phyloP scores from a whole-genome alignment of 2,329 filamentous ascomycete species.

The Fusarium sp. region DNA sequence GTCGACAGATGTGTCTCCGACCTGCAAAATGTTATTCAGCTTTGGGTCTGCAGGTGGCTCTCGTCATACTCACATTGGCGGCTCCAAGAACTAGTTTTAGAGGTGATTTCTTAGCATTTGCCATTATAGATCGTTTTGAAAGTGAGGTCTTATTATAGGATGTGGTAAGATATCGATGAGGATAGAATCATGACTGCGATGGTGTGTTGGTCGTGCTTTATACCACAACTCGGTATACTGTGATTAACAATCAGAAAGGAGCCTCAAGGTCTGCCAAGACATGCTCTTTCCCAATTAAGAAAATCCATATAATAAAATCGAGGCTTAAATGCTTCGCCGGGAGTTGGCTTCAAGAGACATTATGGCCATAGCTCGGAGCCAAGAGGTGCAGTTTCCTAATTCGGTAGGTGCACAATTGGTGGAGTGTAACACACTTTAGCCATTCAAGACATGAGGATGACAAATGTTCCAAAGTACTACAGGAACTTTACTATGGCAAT shows the following conservation, averaged over 20 bases:
- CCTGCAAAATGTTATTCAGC: conserved; percentile 7
- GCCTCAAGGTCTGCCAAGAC: conserved; percentile 1
- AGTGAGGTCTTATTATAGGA: neutral
- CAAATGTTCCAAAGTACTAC: neutral
- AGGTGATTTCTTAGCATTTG: neutral
- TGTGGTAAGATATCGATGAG: neutral
- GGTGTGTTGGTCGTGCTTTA: neutral
- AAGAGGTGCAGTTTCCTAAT: conserved; percentile 17
- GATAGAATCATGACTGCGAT: accelerated
- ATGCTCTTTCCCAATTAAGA: conserved; percentile 6
- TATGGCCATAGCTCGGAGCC: neutral
- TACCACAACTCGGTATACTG: neutral
- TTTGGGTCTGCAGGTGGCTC: accelerated
- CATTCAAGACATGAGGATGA: neutral
- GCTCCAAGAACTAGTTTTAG: conserved; percentile 40
- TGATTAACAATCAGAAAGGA: neutral
- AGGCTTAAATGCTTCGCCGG: neutral
- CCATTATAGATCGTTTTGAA: conserved; percentile 6
- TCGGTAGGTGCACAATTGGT: neutral
- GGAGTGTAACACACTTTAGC: accelerated
- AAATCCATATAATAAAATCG: neutral
- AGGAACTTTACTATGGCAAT: neutral
- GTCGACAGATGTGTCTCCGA: conserved; percentile 44
- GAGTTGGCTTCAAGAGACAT: no score
- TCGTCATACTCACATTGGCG: conserved; percentile 20